These are phyloP conservation scores for Phytophthora rubi DNA, from an alignment of 352 stramenopile species.

Conservation along the genomic window DNA sequence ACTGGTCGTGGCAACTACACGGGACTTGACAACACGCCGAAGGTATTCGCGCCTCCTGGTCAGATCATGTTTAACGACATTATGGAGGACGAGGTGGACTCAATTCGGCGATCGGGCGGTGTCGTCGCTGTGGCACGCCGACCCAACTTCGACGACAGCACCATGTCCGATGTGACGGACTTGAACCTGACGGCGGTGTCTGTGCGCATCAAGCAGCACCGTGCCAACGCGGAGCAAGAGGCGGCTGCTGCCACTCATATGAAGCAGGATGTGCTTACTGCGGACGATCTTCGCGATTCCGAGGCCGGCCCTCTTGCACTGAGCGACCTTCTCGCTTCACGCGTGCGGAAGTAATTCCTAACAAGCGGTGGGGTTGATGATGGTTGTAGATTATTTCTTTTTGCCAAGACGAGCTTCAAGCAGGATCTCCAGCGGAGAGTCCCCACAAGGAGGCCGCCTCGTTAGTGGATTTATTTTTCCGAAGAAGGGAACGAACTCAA, in stretches of 20 bases:
- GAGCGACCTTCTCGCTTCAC: slow-evolving; percentile 51
- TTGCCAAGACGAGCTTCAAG: slow-evolving; percentile 19
- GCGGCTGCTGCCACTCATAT: slow-evolving; percentile 24
- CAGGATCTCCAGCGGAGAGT: background rate
- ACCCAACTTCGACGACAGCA: slow-evolving; percentile 38
- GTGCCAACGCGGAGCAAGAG: slow-evolving; percentile 38
- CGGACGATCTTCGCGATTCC: slow-evolving; percentile 55
- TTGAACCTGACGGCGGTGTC: slow-evolving; percentile 64
- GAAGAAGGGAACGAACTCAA: slow-evolving; percentile 12
- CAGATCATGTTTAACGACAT: slow-evolving; percentile 73
- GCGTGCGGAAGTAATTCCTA: slow-evolving; percentile 24
- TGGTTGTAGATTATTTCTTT: slow-evolving; percentile 39
- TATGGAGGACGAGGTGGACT: slow-evolving; percentile 57
- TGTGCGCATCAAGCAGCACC: slow-evolving; percentile 58
- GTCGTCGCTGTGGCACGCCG: slow-evolving; percentile 3
- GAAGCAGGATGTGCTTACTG: slow-evolving; percentile 55
- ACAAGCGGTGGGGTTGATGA: slow-evolving; percentile 10
- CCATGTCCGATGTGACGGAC: slow-evolving; percentile 41
- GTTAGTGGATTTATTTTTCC: slow-evolving; percentile 21
- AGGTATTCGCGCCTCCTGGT: slow-evolving; percentile 28
- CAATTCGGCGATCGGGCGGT: slow-evolving; percentile 8
- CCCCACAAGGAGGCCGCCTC: background rate
- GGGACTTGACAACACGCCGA: slow-evolving; percentile 39
- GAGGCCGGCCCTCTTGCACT: slow-evolving; percentile 48
- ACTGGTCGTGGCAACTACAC: slow-evolving; percentile 35